Evolutionary conservation across 306 rosid genomes (phyloP), one percentile per base, ranked within the genome.

Genomic region (Vigna trinervia): DNA sequence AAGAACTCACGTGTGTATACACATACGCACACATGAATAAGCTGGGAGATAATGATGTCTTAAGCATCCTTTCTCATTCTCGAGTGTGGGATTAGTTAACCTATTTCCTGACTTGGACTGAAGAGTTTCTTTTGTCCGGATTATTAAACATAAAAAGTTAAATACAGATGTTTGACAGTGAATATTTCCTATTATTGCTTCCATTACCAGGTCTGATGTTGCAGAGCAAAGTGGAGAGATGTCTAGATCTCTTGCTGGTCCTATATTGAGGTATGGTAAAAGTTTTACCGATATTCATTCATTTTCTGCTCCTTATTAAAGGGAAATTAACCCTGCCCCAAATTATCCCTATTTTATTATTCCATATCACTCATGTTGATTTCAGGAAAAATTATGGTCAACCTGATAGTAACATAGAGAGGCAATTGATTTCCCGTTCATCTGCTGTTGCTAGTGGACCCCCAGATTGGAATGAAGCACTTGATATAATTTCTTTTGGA

Each of bases 141-240:
- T 39, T 39, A 39, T 39, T 39, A 39, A 64, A 17, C 14, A 69
- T 32, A 7, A 19, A 20, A 52, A 20, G 60, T 54, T 54, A 20
- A 19, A 54, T 19, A 54, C 20, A 23, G 41, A 28, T 59, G 41
- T 28, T 57, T 23, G 34, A 52, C 5, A 8, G 3, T 62, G 1
- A 74, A 36, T 28, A 19, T 41, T 41, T 41, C 10, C 12, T 65
- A 19, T 69, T 14, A 6, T 79, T 80, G 60, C 58, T 69, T 78
- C 63, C 51, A 56, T 77, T 79, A 48, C 60, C 83, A 93, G 99
- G 80, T 84, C 90, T 81, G 97, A 96, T 19, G 82, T 86, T 2
- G 98, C 99, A 13, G 99, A 96, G 82, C 99, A 87, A 86, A 92
- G 96, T 84, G 99, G 97, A 64, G 99, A 96, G 81, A 83, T 91